Evolutionary conservation across 2,329 filamentous ascomycete genomes (phyloP).

Genomic region (Calonectria pseudoturangicola): DNA sequence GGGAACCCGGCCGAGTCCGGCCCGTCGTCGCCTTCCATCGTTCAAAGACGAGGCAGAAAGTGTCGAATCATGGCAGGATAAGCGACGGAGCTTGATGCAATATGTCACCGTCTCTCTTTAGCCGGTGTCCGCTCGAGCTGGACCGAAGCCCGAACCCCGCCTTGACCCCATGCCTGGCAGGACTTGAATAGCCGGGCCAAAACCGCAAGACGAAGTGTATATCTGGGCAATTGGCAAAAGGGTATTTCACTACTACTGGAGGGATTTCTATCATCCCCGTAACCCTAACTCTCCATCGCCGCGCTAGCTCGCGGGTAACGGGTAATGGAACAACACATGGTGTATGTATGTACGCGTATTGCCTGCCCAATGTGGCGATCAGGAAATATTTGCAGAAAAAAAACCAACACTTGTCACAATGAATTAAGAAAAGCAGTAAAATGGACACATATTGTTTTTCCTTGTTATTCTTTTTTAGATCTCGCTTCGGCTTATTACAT

Average conservation of each 20-base stretch:
- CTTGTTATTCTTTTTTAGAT: no score
- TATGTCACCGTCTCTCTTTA: conserved; percentile 24
- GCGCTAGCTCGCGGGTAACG: no score
- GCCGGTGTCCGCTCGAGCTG: conserved; percentile 9
- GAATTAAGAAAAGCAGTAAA: no score
- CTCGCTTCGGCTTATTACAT: no score
- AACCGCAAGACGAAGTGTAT: not conserved
- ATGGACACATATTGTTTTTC: no score
- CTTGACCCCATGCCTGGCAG: not conserved
- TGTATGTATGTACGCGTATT: no score
- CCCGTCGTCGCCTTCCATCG: conserved; percentile 25
- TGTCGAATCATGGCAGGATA: conserved; percentile 11
- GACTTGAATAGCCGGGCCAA: not conserved
- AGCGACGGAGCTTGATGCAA: conserved; percentile 7
- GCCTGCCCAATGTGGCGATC: no score
- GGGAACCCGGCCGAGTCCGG: conserved; percentile 18
- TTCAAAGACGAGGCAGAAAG: not conserved
- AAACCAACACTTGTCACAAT: no score
- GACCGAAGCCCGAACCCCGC: conserved; percentile 27
- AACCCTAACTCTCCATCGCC: not conserved
- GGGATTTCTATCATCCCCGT: not conserved
- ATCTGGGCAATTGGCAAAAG: not conserved
- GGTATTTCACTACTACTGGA: no score
- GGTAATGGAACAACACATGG: no score
- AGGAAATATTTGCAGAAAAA: no score